Evolutionary conservation across 2,329 filamentous ascomycete species (phyloP).

Genomic region (Fusarium tjaetaba): DNA sequence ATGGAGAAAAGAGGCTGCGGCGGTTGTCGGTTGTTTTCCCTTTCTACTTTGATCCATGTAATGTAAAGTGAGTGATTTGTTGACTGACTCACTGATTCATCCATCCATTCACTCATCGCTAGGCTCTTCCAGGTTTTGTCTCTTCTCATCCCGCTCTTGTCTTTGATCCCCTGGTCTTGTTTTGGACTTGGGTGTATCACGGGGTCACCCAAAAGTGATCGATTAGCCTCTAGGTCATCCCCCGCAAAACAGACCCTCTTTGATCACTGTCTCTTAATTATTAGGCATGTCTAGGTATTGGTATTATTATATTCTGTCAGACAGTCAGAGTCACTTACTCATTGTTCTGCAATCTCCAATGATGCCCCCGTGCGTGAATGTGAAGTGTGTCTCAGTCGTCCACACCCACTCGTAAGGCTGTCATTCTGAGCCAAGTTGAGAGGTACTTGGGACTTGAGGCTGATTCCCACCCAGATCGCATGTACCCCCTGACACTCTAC

Average conservation of each 20-base stretch:
- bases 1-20: slow-evolving; percentile 11
- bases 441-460: slow-evolving; percentile 21
- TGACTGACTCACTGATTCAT: slow-evolving; percentile 1
- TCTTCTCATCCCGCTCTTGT: slow-evolving; percentile 4
- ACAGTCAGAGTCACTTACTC: not conserved
- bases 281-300: not conserved
- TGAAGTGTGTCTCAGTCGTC: slow-evolving; percentile 28
- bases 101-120: not conserved
- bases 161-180: slow-evolving; percentile 6
- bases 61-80: slow-evolving; percentile 1
- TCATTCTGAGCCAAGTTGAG: slow-evolving; percentile 10
- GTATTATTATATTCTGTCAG: not conserved
- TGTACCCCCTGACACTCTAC: slow-evolving; percentile 5
- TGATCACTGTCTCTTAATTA: not conserved
- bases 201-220: slow-evolving; percentile 30
- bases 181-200: slow-evolving; percentile 27
- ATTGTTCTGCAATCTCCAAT: not conserved
- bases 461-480: slow-evolving; percentile 16
- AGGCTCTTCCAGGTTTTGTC: slow-evolving; percentile 2
- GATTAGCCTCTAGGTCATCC: slow-evolving; percentile 9
- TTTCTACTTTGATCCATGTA: not conserved
- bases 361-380: slow-evolving; percentile 25
- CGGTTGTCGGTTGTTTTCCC: slow-evolving; percentile 20
- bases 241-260: slow-evolving; percentile 21
- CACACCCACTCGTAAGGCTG: slow-evolving; percentile 27